Conservation (phyloP, 345 rosid genomes). For the Erysimum cheiranthoides region DNA sequence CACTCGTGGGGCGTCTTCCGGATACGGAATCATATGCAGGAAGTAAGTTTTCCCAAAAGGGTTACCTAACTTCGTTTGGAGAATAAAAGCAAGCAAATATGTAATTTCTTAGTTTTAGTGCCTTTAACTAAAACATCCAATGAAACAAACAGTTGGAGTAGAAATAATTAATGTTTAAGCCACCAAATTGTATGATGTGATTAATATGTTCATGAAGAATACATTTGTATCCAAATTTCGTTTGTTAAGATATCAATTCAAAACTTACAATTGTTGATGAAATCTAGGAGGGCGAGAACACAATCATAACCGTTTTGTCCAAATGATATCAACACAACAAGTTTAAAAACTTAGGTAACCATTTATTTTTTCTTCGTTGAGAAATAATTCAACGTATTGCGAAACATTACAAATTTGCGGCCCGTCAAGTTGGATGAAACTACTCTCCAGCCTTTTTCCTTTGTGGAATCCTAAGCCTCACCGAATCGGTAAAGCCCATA, state of each 20-base stretch:
- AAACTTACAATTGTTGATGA: too few species aligned
- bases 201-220: neutral
- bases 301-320: neutral
- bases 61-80: neutral
- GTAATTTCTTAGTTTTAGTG: too few species aligned
- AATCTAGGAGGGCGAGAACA: too few species aligned
- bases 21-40: conserved; percentile 59
- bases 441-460: conserved; percentile 6
- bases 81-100: neutral
- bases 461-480: conserved; percentile 23
- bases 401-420: conserved; percentile 5
- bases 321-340: neutral
- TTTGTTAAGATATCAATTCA: too few species aligned
- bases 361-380: conserved; percentile 20
- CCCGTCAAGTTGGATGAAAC: conserved; percentile 17
- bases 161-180: too few species aligned
- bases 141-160: neutral
- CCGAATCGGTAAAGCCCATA: conserved; percentile 18
- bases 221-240: neutral
- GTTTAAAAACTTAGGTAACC: neutral
- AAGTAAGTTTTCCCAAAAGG: conserved; percentile 34
- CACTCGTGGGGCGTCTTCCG: conserved; percentile 45
- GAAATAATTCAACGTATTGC: conserved; percentile 7
- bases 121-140: neutral
- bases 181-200: too few species aligned